Percentiles rank a stretch among this genome's conserved stretches.
These are phyloP conservation scores for Nakazawaea siamensis DNA, from an alignment of 805 yeast species.

Conservation along the genomic window DNA sequence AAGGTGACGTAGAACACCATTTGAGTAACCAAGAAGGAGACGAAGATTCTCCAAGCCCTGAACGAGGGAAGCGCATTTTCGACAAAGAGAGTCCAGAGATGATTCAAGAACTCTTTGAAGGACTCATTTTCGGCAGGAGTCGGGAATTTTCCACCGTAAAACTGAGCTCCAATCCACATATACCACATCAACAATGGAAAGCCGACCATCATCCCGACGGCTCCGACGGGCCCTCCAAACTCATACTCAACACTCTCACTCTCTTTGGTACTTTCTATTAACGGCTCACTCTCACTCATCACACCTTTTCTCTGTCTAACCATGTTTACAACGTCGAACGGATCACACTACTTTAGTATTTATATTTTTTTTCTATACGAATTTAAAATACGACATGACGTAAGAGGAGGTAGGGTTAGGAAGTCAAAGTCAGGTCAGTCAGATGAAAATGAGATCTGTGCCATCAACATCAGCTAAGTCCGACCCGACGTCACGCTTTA, in stretches of 20 bases:
- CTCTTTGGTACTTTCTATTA: not conserved
- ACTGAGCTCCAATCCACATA: constrained; percentile 88
- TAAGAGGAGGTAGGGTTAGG: no score
- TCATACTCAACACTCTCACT: constrained; percentile 63
- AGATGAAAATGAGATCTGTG: no score
- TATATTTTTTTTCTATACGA: no score
- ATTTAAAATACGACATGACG: no score
- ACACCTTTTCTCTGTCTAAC: not conserved
- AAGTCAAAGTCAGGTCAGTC: no score
- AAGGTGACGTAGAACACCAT: constrained; percentile 67
- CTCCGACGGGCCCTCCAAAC: constrained; percentile 92
- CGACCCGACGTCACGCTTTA: no score
- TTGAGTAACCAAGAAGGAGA: constrained; percentile 63
- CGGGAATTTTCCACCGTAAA: constrained; percentile 68
- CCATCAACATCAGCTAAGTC: no score
- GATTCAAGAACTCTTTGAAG: constrained; percentile 39
- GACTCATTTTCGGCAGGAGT: constrained; percentile 51
- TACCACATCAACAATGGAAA: constrained; percentile 94
- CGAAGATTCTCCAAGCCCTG: constrained; percentile 63
- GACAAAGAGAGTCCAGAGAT: constrained; percentile 34
- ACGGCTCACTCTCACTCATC: not conserved
- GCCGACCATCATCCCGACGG: constrained; percentile 82
- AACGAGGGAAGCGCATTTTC: constrained; percentile 51
- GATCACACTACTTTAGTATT: not conserved
- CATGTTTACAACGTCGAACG: not conserved